Evolutionary conservation across 2,329 filamentous ascomycete genomes (phyloP), one percentile per base, ranked within the genome.

Genomic region (Tricladium varicosporioides): DNA sequence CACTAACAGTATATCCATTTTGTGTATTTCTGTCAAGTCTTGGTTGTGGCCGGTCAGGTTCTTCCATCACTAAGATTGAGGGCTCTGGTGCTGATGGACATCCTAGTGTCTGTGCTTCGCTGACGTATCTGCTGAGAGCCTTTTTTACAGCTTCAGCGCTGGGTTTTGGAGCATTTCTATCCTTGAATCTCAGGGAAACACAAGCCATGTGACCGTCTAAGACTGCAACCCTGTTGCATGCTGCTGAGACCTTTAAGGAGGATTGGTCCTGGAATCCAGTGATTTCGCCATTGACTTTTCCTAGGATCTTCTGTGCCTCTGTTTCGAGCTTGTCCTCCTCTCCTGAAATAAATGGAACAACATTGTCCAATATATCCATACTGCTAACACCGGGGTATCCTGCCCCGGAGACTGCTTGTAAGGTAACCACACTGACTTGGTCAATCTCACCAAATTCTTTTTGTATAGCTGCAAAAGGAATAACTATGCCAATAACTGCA

Each of bases 261-360:
- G 78, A 75, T 74, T 95, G 91, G 71, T 94, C 87, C 52, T 85
- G 77, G 65, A 97, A 92, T 11, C 85, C 88, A 5, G 88, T 92
- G 15, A 82, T 79, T 15, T 88, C 85, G 43, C 75, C 74, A 68
- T 91, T 91, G 67, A 97, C 77, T 33, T 73, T 73, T 52, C 94
- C 93, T 2, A 97, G 81, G 67, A 97, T 97, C 83, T 97, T 97
- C 68, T 90, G 88, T 1, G 94, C 92, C 75, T 97, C 94, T 2
- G 88, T 89, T 78, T 96, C 91, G 31, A 97, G 84, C 79, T 97
- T 97, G 74, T 96, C 92, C 74, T 97, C 94, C 76, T 97, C 94
- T 57, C 92, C 92, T 1, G 83, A 81, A 71, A 97, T 99, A 75
- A 85, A 97, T 8, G 94, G 94, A 46, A 99, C 91, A 1, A 97